phyloP scores from a whole-genome alignment of 305 asterid species.

The Striga hermonthica region DNA sequence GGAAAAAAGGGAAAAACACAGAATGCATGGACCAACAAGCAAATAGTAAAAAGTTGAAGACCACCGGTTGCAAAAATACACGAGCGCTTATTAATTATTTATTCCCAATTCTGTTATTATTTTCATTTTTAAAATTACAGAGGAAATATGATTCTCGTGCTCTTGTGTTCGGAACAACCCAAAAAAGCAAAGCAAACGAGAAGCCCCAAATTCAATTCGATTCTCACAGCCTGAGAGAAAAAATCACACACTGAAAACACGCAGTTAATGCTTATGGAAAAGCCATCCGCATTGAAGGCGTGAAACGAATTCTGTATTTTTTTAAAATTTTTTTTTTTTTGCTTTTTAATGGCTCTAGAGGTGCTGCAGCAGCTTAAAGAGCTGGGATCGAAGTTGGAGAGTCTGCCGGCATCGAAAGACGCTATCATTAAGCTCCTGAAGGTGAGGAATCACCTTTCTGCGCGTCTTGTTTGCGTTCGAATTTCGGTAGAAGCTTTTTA shows the following conservation, averaged over 20 bases:
- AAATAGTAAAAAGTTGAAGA: background rate
- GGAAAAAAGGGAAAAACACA: background rate
- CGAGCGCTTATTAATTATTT: background rate
- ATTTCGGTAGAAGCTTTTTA: background rate
- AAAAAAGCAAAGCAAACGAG: conserved; percentile 12
- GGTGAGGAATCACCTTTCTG: conserved; percentile 36
- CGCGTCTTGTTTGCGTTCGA: conserved; percentile 3
- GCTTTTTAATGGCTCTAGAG: conserved; percentile 49
- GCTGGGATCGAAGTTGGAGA: conserved; percentile 75
- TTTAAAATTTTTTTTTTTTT: too few relatives aligned
- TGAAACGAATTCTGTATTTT: conserved; percentile 25
- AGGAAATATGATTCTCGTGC: conserved; percentile 27
- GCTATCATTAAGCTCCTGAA: conserved; percentile 70
- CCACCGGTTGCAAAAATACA: background rate
- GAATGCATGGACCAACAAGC: background rate
- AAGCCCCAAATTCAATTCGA: conserved; percentile 32
- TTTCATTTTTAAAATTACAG: background rate
- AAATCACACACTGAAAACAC: conserved; percentile 29
- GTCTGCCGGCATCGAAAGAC: conserved; percentile 64
- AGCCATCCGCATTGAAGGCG: conserved; percentile 26
- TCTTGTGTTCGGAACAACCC: conserved; percentile 42
- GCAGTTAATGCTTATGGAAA: conserved; percentile 29
- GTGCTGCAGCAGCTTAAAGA: conserved; percentile 74
- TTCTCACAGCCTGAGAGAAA: conserved; percentile 13
- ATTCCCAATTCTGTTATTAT: background rate